Evolutionary conservation across 306 rosid genomes (phyloP).

Genomic region (Quercus ilex): DNA sequence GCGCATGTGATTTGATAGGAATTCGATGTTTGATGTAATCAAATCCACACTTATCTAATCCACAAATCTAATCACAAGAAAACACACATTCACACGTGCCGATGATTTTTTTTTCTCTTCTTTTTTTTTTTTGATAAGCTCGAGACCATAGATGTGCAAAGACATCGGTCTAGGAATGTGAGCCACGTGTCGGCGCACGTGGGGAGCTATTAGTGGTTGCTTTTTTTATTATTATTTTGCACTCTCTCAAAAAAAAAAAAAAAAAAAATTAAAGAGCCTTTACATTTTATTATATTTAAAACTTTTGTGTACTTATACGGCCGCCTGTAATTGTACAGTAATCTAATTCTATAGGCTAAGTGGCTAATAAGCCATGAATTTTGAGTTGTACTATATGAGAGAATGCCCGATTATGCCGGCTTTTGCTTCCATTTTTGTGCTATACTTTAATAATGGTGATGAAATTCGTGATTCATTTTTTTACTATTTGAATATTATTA

Average conservation of each 20-base stretch:
- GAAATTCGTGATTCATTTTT: slow-evolving; percentile 16
- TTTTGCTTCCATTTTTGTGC: slow-evolving; percentile 30
- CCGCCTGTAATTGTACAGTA: background rate
- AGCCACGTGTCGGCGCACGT: slow-evolving; percentile 61
- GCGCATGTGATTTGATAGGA: slow-evolving; percentile 31
- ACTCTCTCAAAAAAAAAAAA: background rate
- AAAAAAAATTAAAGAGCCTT: background rate
- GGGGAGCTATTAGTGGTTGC: slow-evolving; percentile 17
- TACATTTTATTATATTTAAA: background rate
- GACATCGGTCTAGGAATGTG: slow-evolving; percentile 24
- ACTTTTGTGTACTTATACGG: background rate
- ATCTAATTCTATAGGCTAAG: background rate
- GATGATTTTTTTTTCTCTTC: background rate
- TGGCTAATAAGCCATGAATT: background rate
- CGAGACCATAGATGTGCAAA: slow-evolving; percentile 20
- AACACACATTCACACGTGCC: slow-evolving; percentile 26
- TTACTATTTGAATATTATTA: background rate
- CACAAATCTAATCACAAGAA: background rate
- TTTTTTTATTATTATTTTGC: background rate
- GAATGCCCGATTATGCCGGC: slow-evolving; percentile 54
- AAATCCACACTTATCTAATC: slow-evolving; percentile 3
- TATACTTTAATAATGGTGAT: slow-evolving; percentile 20
- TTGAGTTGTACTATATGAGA: slow-evolving; percentile 19
- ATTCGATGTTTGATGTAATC: background rate
- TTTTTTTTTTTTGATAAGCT: slow-evolving; percentile 17